Evolutionary conservation across 2,329 filamentous ascomycete genomes (phyloP).

Genomic region (Sclerotinia sclerotiorum): DNA sequence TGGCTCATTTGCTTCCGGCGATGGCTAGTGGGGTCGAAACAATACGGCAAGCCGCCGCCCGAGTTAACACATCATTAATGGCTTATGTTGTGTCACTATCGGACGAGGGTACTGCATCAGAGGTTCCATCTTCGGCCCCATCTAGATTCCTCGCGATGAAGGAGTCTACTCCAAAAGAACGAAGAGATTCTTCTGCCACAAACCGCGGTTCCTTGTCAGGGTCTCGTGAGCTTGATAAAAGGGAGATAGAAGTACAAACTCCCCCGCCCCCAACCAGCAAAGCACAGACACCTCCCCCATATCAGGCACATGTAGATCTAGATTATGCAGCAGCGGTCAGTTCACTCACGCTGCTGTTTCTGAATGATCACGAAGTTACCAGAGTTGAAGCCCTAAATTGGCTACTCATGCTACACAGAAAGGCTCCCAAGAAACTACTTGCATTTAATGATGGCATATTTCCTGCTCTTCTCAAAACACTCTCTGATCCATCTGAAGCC

Average conservation of each 20-base stretch:
- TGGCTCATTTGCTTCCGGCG: constrained; percentile 88
- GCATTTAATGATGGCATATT: constrained; percentile 98
- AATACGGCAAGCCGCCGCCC: constrained; percentile 81
- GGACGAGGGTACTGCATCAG: constrained; percentile 54
- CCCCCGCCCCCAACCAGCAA: constrained; percentile 44
- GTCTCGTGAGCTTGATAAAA: constrained; percentile 50
- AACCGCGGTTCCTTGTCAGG: constrained; percentile 43
- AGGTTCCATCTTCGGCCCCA: constrained; percentile 43
- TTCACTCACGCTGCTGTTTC: constrained; percentile 86
- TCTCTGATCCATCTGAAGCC: constrained; percentile 92
- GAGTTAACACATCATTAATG: constrained; percentile 88
- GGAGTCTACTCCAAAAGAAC: constrained; percentile 38
- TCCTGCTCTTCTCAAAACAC: constrained; percentile 89
- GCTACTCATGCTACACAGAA: constrained; percentile 96
- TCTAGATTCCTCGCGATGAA: constrained; percentile 47
- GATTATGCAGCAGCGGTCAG: constrained; percentile 95
- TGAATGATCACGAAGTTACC: constrained; percentile 96
- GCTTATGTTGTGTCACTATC: constrained; percentile 91
- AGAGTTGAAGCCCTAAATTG: constrained; percentile 90
- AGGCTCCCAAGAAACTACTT: constrained; percentile 88
- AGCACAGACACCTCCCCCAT: constrained; percentile 39
- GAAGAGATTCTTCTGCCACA: constrained; percentile 39
- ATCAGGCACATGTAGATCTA: constrained; percentile 66
- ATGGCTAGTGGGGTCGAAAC: constrained; percentile 90
- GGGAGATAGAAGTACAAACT: constrained; percentile 54